A percentile compares a stretch with the other conserved stretches of the same genome.
Evolutionary conservation across 768 basidiomycete species (phyloP).

Genomic region (Lactarius vividus): DNA sequence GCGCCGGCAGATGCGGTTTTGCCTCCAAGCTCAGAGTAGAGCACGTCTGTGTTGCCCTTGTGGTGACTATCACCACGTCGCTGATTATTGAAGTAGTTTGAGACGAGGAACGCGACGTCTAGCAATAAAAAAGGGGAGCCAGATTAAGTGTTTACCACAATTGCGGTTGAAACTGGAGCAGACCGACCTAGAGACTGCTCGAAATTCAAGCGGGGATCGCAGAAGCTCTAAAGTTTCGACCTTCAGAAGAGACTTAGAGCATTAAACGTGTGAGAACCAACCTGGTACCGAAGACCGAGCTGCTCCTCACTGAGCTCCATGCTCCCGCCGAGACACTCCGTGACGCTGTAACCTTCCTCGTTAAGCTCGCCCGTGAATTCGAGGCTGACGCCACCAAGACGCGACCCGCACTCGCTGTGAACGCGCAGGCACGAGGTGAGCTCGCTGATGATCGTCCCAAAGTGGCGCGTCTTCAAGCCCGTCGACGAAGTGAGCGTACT

Average conservation of each 20-base stretch:
- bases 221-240: slow-evolving; percentile 59
- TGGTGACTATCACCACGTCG: slow-evolving; percentile 34
- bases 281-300: slow-evolving; percentile 87
- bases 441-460: slow-evolving; percentile 85
- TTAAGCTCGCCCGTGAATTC: slow-evolving; percentile 93
- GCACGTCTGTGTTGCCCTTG: slow-evolving; percentile 30
- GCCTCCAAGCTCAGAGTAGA: slow-evolving; percentile 35
- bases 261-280: slow-evolving; percentile 33
- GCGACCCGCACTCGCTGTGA: slow-evolving; percentile 69
- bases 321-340: slow-evolving; percentile 94
- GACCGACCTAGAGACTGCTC: slow-evolving; percentile 87
- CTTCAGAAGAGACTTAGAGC: background rate
- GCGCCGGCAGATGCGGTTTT: slow-evolving; percentile 20
- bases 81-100: slow-evolving; percentile 74
- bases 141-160: background rate
- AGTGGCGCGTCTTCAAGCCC: slow-evolving; percentile 88
- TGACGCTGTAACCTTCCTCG: slow-evolving; percentile 61
- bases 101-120: slow-evolving; percentile 87
- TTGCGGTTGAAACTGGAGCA: background rate
- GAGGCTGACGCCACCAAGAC: slow-evolving; percentile 79
- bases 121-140: background rate
- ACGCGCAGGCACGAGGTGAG: slow-evolving; percentile 79
- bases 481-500: slow-evolving; percentile 81
- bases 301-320: slow-evolving; percentile 92
- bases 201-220: slow-evolving; percentile 91